Percentiles rank a stretch among this genome's conserved stretches.
Conservation (phyloP, 2,329 filamentous ascomycete genomes). For the Aureobasidium sp. region DNA sequence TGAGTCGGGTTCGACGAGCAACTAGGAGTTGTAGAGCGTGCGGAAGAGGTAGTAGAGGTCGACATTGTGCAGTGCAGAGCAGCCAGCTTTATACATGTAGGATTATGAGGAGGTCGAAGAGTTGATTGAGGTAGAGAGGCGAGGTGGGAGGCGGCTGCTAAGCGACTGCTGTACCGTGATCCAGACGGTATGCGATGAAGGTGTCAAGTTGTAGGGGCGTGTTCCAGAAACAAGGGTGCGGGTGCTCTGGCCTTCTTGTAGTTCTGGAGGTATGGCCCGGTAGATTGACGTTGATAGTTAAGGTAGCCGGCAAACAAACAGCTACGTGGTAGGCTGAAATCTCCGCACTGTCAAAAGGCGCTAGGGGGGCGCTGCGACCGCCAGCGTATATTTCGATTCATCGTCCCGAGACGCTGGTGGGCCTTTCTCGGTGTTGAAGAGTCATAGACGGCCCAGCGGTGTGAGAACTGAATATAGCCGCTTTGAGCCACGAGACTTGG, state of each 20-base stretch:
- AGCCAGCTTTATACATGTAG: slow-evolving; percentile 13
- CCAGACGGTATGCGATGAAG: slow-evolving; percentile 10
- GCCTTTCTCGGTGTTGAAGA: slow-evolving; percentile 10
- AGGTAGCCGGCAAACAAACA: slow-evolving; percentile 13
- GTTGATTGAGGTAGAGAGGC: slow-evolving; percentile 2
- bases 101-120: not conserved
- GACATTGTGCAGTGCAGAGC: slow-evolving; percentile 18
- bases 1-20: slow-evolving; percentile 17
- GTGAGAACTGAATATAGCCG: slow-evolving; percentile 8
- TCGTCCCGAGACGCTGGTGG: slow-evolving; percentile 9
- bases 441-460: slow-evolving; percentile 15
- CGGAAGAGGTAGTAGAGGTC: slow-evolving; percentile 17
- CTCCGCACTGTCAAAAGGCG: slow-evolving; percentile 6
- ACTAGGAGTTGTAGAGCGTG: slow-evolving; percentile 17
- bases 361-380: slow-evolving; percentile 8
- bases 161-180: slow-evolving; percentile 12
- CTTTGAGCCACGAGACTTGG: not conserved
- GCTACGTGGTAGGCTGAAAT: slow-evolving; percentile 13
- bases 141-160: slow-evolving; percentile 10
- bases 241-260: slow-evolving; percentile 14
- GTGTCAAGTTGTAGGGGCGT: slow-evolving; percentile 5
- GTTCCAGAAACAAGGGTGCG: slow-evolving; percentile 7
- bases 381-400: slow-evolving; percentile 4
- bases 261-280: not conserved
- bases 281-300: slow-evolving; percentile 10